Conservation (phyloP, 148 eudicot genomes). For the Polygonum maritimum region DNA sequence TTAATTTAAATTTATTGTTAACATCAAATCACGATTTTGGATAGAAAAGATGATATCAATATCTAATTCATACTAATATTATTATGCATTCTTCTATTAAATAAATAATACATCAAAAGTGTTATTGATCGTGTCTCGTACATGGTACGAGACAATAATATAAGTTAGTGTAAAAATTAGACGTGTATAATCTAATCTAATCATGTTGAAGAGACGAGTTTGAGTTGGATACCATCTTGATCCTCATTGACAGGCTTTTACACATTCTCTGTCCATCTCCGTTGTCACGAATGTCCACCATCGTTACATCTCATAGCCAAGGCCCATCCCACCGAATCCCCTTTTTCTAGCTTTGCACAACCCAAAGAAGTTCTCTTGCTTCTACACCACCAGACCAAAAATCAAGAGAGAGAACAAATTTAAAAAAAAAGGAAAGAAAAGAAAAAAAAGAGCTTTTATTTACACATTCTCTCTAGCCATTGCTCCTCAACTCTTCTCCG, state of each 20-base stretch:
- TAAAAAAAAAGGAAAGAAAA: background rate
- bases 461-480: background rate
- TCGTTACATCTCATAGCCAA: background rate
- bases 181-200: background rate
- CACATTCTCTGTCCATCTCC: background rate
- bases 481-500: background rate
- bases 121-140: too few species aligned
- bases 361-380: background rate
- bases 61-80: too few species aligned
- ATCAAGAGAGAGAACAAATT: background rate
- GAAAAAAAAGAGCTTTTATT: background rate
- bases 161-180: background rate
- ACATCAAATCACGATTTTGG: too few species aligned
- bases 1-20: too few species aligned
- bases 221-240: background rate
- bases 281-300: background rate
- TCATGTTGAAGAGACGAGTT: background rate
- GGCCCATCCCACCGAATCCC: constrained; percentile 5
- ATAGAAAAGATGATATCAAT: too few species aligned
- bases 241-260: background rate
- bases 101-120: too few species aligned
- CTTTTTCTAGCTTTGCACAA: background rate
- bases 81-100: too few species aligned
- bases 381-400: background rate
- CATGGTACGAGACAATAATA: too few species aligned